phyloP scores from a whole-genome alignment of 1,284 basidiomycete genomes.

The Ceratobasidium sp. region DNA sequence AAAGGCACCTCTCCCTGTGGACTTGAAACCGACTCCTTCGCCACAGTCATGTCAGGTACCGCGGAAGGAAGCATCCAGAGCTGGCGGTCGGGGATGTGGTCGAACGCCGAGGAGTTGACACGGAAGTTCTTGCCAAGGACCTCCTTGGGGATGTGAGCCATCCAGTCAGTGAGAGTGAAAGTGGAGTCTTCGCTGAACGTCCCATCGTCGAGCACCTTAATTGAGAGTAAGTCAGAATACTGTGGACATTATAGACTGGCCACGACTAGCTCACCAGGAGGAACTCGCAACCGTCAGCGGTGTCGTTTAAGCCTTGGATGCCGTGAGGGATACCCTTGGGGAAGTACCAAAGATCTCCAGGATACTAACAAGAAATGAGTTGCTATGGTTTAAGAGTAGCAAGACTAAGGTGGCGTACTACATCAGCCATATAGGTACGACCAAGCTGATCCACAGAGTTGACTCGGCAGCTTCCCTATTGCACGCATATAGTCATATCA shows the following conservation, averaged over 20 bases:
- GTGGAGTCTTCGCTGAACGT: conserved; percentile 73
- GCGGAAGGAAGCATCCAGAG: conserved; percentile 46
- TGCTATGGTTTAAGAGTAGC: not conserved
- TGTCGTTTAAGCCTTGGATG: conserved; percentile 71
- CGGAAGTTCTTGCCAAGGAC: conserved; percentile 60
- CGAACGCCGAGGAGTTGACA: conserved; percentile 46
- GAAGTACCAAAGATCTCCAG: conserved; percentile 65
- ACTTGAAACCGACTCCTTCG: conserved; percentile 53
- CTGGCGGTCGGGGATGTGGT: conserved; percentile 55
- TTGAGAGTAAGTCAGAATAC: conserved; percentile 6
- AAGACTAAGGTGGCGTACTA: conserved; percentile 65
- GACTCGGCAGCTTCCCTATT: conserved; percentile 69
- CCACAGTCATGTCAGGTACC: not conserved
- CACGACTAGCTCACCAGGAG: conserved; percentile 64
- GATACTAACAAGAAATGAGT: conserved; percentile 45
- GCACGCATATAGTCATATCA: too few relatives aligned
- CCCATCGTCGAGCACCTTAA: conserved; percentile 70
- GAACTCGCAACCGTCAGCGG: conserved; percentile 71
- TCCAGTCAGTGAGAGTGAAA: conserved; percentile 63
- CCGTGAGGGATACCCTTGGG: conserved; percentile 73
- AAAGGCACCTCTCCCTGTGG: conserved; percentile 65
- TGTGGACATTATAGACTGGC: conserved; percentile 3
- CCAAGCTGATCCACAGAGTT: conserved; percentile 69
- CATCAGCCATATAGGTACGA: conserved; percentile 68
- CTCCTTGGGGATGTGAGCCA: conserved; percentile 66